Evolutionary conservation across 202 grass and related monocot species (phyloP), one percentile per base, ranked within the genome.

Genomic region (Carex sylvatica): DNA sequence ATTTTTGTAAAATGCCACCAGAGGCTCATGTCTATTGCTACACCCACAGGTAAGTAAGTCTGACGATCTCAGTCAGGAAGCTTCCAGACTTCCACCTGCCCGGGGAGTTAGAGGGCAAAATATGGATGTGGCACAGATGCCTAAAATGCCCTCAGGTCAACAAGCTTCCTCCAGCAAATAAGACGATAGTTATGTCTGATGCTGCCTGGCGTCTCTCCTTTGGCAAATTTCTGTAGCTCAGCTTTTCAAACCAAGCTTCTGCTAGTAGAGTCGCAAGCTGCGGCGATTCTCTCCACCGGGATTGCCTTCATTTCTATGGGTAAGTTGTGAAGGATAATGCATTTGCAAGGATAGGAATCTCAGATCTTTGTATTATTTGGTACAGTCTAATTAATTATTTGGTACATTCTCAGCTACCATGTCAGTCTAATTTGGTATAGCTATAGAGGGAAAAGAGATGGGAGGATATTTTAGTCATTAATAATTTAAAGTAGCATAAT

Each of bases 91-190:
- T 78, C 70, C 52, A 83, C 83, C 88, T 98, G 78, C 86, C 87
- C 77, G 95, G 95, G 84, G 86, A 90, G 77, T 88, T 79, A 42
- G 92, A 99, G 86, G 91, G 91, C 74, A 90, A 90, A 88, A 96
- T 99, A 84, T 99, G 96, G 96, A 99, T 96, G 96, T 99, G 96
- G 96, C 96, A 99, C 83, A 91, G 93, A 83, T 99, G 96, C 85
- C 84, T 96, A 83, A 87, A 88, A 9, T 99, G 96, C 70, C 88
- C 91, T 75, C 92, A 88, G 36, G 44, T 91, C 83, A 80, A 96
- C 73, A 90, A 78, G 35, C 83, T 99, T 23, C 96, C 96, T 74
- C 93, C 96, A 83, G 85, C 91, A 83, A 99, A 89, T 93, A 95
- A 92, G 86, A 93, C 93, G 90, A 61, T 99, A 74, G 93, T 99